Base-by-base conservation (phyloP, 2,329 filamentous ascomycete genomes). In the Xylaria arbuscula region DNA sequence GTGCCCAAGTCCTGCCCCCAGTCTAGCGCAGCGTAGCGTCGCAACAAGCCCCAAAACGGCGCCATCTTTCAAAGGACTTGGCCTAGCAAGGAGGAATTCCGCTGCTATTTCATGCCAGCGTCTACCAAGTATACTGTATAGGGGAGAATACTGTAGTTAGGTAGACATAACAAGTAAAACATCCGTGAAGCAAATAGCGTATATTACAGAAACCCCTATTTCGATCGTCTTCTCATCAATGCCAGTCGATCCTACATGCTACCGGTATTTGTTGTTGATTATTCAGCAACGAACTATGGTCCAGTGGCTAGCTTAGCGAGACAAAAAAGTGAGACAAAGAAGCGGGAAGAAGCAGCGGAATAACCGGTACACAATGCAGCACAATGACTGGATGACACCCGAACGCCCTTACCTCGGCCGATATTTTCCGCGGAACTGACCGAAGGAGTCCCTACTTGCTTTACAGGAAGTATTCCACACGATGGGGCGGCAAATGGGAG, bases 51-150 rank as follows among this genome's bases (percentile, higher is more conserved):
- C 65, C 32, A 56, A 67, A 64, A 45, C 40, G 50, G 60, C 50
- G 53, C 40, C n/a, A 67, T 67, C 48, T 67, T 67, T 67, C 65
- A 63, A 67, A 55, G 36, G 36, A 9, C 38, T 45, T 17, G 15
- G 17, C n/a, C 28, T 54, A 45, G n/a, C 56, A 51, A 51, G 51
- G 24, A 53, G 28, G 15, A 32, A 53, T 17, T 15, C 13, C 24
- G 34, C 19, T n/a, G 34, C 7, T 17, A n/a, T 3, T 19, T 19
- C 15, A 17, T 17, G 17, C 40, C n/a, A 42, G n/a, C n/a, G 8
- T n/a, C 17, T 17, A 47, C 17, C n/a, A 19, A 47, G n/a, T 7
- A 22, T 9, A 19, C 42, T 45, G 17, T 15, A 10, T 45, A 40
- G 42, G 54, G 36, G 11, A 19, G 32, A 32, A 32, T 32, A 28